Evolutionary conservation across 768 basidiomycete species (phyloP), one percentile per base, ranked within the genome.

Genomic region (Mrakia blollopis): DNA sequence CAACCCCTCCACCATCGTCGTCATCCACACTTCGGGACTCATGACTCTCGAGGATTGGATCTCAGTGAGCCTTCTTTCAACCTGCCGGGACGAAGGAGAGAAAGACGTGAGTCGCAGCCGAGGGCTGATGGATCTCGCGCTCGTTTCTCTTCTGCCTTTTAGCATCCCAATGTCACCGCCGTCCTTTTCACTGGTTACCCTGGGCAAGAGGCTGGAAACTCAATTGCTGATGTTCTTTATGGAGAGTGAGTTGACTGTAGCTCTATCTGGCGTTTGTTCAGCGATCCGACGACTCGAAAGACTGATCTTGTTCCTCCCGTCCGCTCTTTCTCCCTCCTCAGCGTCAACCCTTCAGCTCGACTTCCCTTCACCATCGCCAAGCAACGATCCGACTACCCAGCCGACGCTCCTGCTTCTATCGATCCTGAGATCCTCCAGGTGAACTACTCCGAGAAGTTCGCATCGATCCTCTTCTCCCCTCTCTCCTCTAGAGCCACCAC

Each of bases 361-460:
- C 83, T 92, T 25, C 90, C 91, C 0, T 92, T 90, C 81, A 92
- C 91, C 16, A 90, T 94, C 80, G 90, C 89, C 3, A 89, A 91
- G 83, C 81, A 84, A 30, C 71, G 82, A 3, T 80, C 83, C 21
- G 91, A 91, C 80, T 91, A 91, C 80, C 80, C 87, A 11, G 87
- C 89, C 0, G 86, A 87, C 74, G 79, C 85, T 37, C 35, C 35
- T 68, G 25, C 35, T 37, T 37, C 35, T 9, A 37, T 68, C 35
- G 52, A 54, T 23, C 25, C 30, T 37, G 67, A 8, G 2, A 68
- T 25, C 67, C 44, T 37, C 28, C 67, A 68, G 37, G 37, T 35
- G 69, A 80, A 85, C 89, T 18, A 35, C 32, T 23, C 50, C 3
- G 54, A 41, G 14, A 32, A 30, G 52, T 90, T 16, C 62, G 32